A percentile compares a stretch with the other conserved stretches of the same genome.
Conservation (phyloP, 1,284 basidiomycete genomes). For the Naganishia cerealis region DNA sequence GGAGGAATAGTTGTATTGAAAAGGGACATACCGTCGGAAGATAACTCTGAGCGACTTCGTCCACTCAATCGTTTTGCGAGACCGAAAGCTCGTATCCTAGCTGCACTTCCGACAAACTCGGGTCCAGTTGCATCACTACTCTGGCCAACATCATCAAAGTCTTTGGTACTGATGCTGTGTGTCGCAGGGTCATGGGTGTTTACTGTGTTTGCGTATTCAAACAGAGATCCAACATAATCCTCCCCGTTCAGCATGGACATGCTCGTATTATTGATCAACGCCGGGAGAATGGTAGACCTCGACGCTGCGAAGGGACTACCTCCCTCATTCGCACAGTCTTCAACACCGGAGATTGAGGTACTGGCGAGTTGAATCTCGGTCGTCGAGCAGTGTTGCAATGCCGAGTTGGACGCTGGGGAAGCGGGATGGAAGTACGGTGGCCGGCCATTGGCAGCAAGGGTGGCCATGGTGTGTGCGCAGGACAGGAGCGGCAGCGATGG, state of each 20-base stretch:
- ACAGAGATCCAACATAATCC: not conserved
- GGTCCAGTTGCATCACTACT: not conserved
- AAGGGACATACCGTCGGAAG: not conserved
- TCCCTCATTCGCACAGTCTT: not conserved
- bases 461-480: not conserved
- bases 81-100: constrained; percentile 1
- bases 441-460: not conserved
- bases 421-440: constrained; percentile 9
- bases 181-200: not conserved
- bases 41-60: not conserved
- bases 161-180: not conserved
- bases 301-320: not conserved
- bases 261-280: not conserved
- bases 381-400: constrained; percentile 24
- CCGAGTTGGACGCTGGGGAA: constrained; percentile 10
- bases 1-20: not conserved
- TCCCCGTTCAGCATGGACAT: constrained; percentile 8
- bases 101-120: not conserved
- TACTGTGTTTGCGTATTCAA: not conserved
- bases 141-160: not conserved
- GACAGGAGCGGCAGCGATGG: not conserved
- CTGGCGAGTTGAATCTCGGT: constrained; percentile 25
- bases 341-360: constrained; percentile 19
- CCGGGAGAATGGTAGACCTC: constrained; percentile 4
- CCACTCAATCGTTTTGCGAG: not conserved